Conservation (phyloP, 148 eudicot species). For the Silene uniflora region DNA sequence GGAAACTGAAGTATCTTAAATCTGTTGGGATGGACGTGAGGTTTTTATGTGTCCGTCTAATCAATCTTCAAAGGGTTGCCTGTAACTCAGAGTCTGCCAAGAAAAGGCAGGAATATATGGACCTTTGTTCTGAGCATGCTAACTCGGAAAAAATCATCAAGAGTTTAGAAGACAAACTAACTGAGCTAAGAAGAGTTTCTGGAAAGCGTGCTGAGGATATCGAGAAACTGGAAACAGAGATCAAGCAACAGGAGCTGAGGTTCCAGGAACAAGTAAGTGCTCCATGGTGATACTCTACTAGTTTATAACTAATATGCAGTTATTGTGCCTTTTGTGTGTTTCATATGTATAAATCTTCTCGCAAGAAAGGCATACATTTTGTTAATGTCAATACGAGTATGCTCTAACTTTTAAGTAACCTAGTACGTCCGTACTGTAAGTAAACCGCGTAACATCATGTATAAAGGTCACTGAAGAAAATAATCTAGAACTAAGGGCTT, state of each 20-base stretch:
- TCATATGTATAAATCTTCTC: neutral
- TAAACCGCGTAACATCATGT: neutral
- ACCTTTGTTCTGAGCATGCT: conserved; percentile 30
- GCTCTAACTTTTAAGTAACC: conserved; percentile 9
- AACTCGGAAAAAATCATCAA: conserved; percentile 33
- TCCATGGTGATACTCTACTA: conserved; percentile 41
- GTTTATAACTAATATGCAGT: neutral
- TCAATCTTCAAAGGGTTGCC: conserved; percentile 32
- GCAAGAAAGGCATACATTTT: neutral
- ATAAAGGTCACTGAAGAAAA: neutral
- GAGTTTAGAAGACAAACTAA: conserved; percentile 35
- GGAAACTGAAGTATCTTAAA: conserved; percentile 46
- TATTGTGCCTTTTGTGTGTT: conserved; percentile 5
- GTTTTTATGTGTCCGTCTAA: conserved; percentile 41
- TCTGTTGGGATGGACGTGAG: conserved; percentile 56
- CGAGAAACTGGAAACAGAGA: conserved; percentile 31
- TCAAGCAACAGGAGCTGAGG: conserved; percentile 37
- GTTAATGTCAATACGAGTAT: neutral
- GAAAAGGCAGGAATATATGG: conserved; percentile 30
- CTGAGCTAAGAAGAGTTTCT: conserved; percentile 33
- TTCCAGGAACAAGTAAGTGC: conserved; percentile 59
- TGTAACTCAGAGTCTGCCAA: conserved; percentile 33
- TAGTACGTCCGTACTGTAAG: conserved; percentile 5
- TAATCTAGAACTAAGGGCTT: neutral
- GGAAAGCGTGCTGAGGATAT: conserved; percentile 28